A percentile compares a stretch with the other conserved stretches of the same genome.
phyloP scores from a whole-genome alignment of 169 alveolate genomes.

The Toxoplasma gondii region DNA sequence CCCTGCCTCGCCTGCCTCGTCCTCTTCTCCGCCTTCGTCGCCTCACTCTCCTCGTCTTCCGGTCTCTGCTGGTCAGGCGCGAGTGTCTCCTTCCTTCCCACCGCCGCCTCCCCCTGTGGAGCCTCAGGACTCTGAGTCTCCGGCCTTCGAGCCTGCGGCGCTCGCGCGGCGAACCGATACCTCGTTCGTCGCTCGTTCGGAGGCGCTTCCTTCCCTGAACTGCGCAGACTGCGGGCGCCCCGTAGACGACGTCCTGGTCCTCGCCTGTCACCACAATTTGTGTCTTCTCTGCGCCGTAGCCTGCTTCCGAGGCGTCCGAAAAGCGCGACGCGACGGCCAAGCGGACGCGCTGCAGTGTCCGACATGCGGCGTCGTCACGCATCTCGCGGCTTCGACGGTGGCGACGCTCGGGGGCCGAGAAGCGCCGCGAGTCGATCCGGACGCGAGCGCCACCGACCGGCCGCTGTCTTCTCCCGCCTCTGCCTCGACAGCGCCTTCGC shows the following conservation, averaged over 20 bases:
- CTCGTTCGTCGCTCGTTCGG: too few relatives aligned
- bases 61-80: too few relatives aligned
- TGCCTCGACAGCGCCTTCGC: background rate
- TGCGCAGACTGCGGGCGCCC: background rate
- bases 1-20: background rate
- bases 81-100: too few relatives aligned
- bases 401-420: background rate
- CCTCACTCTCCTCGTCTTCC: background rate
- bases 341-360: background rate
- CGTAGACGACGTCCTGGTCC: background rate
- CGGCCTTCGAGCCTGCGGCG: too few relatives aligned
- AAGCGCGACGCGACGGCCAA: background rate
- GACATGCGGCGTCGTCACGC: background rate
- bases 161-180: too few relatives aligned
- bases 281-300: background rate
- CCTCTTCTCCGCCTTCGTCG: background rate
- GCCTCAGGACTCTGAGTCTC: too few relatives aligned
- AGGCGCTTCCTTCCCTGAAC: background rate
- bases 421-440: background rate
- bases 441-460: background rate
- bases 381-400: background rate
- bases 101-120: too few relatives aligned
- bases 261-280: background rate
- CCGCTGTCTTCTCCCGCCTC: too few relatives aligned
- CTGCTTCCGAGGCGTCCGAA: background rate